Percentiles rank a stretch among this genome's conserved stretches.
phyloP scores from a whole-genome alignment of 2,329 filamentous ascomycete genomes.

The Diaporthe sp. region DNA sequence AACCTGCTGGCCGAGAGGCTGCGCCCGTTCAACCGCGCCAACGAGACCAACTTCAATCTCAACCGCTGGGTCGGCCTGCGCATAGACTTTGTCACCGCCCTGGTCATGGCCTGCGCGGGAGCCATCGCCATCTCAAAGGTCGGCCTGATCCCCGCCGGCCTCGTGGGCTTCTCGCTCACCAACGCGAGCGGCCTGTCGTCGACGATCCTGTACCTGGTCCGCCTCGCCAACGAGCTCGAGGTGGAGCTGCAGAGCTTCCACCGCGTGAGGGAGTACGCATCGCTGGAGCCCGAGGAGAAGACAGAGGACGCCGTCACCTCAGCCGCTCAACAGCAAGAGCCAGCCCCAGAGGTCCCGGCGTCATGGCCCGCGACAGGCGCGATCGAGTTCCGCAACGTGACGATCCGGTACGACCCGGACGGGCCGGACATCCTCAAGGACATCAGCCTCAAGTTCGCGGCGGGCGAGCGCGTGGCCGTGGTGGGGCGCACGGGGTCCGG shows the following conservation, averaged over 20 bases:
- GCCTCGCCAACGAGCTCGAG: conserved; percentile 66
- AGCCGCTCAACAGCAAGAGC: neutral
- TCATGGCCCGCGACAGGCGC: conserved; percentile 42
- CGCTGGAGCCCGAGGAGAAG: conserved; percentile 42
- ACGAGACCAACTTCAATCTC: conserved; percentile 63
- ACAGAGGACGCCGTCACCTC: conserved; percentile 25
- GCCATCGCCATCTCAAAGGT: conserved; percentile 62
- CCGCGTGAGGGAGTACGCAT: conserved; percentile 45
- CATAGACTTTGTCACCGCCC: conserved; percentile 63
- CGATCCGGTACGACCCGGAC: conserved; percentile 41
- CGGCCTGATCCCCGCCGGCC: conserved; percentile 58
- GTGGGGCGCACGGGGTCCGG: conserved; percentile 76
- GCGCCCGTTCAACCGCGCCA: conserved; percentile 56
- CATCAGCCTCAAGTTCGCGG: conserved; percentile 45
- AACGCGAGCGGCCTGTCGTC: conserved; percentile 65
- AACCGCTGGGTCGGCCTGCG: conserved; percentile 69
- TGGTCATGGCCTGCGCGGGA: conserved; percentile 62
- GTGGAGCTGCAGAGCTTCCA: conserved; percentile 63
- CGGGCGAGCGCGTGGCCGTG: conserved; percentile 72
- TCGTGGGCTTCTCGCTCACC: conserved; percentile 66
- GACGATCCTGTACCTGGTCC: conserved; percentile 62
- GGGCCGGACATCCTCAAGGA: conserved; percentile 44
- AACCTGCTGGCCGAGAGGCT: conserved; percentile 62
- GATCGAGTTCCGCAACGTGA: conserved; percentile 44
- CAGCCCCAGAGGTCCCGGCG: conserved; percentile 30